phyloP scores from a whole-genome alignment of 177 flowering plant species.

The Vitis hybrid region DNA sequence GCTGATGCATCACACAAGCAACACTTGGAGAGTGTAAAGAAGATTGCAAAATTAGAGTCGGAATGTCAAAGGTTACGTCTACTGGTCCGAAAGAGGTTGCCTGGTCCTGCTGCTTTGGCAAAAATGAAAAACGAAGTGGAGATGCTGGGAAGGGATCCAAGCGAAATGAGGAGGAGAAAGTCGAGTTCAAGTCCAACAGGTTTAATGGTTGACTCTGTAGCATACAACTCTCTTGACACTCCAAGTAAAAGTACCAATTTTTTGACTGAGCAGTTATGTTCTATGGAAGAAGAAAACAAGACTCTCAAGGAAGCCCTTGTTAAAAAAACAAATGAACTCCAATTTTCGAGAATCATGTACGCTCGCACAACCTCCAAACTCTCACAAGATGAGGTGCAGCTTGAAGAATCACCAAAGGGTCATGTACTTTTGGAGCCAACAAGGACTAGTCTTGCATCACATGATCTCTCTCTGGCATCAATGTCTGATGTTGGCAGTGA shows the following conservation, averaged over 20 bases:
- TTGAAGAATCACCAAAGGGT: conserved; percentile 36
- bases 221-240: conserved; percentile 39
- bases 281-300: conserved; percentile 73
- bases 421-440: conserved; percentile 25
- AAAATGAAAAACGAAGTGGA: conserved; percentile 59
- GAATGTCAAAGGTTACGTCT: conserved; percentile 67
- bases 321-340: conserved; percentile 55
- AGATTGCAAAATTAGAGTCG: conserved; percentile 58
- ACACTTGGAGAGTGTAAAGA: conserved; percentile 53
- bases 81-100: conserved; percentile 56
- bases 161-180: conserved; percentile 47
- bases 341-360: conserved; percentile 44
- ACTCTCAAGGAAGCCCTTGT: conserved; percentile 54
- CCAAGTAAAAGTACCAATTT: conserved; percentile 42
- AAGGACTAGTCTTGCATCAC: conserved; percentile 22
- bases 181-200: conserved; percentile 24
- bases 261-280: conserved; percentile 49
- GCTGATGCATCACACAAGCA: conserved; percentile 55
- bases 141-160: conserved; percentile 46
- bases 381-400: conserved; percentile 49
- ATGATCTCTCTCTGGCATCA: conserved; percentile 38
- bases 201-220: conserved; percentile 27
- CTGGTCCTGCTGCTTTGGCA: conserved; percentile 57
- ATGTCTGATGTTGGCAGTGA: conserved; percentile 52
- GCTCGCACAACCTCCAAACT: conserved; percentile 50